Percentiles rank a stretch among this genome's conserved stretches.
Evolutionary conservation across 495 filamentous ascomycete species (phyloP).

Genomic region (Xylaria palmicola): DNA sequence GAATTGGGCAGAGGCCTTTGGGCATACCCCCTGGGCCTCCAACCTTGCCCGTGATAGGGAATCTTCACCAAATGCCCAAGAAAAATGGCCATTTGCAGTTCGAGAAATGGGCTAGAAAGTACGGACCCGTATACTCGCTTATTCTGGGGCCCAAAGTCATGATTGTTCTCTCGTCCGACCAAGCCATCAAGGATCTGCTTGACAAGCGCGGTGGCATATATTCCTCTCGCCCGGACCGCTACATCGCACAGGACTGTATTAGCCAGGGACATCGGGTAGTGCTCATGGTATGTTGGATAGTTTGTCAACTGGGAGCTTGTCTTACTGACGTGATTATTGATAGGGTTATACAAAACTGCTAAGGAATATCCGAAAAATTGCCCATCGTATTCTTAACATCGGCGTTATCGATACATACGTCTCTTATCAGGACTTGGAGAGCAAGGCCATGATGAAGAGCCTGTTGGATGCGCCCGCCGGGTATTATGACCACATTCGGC

Average conservation of each 20-base stretch:
- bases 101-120: constrained; percentile 7
- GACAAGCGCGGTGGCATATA: neutral
- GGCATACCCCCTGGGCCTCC: constrained; percentile 14
- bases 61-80: constrained; percentile 12
- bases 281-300: neutral
- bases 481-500: constrained; percentile 48
- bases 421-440: constrained; percentile 51
- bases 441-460: constrained; percentile 45
- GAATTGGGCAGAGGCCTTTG: neutral
- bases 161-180: neutral
- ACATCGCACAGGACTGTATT: neutral
- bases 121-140: constrained; percentile 7
- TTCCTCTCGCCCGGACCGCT: neutral
- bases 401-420: neutral
- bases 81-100: constrained; percentile 5
- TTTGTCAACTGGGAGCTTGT: too few species aligned
- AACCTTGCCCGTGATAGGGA: constrained; percentile 12
- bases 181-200: neutral
- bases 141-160: neutral
- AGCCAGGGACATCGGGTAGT: neutral
- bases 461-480: constrained; percentile 35
- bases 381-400: neutral
- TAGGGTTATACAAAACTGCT: too few species aligned
- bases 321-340: too few species aligned
- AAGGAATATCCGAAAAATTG: neutral